Evolutionary conservation across 495 filamentous ascomycete species (phyloP).

Genomic region (Talaromyces proteolyticus): DNA sequence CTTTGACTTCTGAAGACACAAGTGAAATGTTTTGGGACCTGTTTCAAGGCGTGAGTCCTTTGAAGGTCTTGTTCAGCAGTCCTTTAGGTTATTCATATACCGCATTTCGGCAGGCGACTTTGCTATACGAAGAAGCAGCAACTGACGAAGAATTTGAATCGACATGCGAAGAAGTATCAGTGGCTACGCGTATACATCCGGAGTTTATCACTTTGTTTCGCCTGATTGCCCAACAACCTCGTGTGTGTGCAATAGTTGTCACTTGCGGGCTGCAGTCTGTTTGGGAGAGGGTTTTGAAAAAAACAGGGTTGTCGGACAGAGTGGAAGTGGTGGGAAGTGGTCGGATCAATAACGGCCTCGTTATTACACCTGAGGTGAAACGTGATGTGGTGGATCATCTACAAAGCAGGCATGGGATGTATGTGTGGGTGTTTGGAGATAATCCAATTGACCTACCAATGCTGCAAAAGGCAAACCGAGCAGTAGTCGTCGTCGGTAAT

Average conservation of each 20-base stretch:
- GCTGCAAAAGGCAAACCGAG: constrained; percentile 47
- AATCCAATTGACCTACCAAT: constrained; percentile 56
- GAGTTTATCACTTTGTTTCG: constrained; percentile 44
- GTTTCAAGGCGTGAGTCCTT: constrained; percentile 13
- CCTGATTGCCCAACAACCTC: constrained; percentile 17
- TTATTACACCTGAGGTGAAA: constrained; percentile 52
- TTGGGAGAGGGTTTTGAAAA: constrained; percentile 52
- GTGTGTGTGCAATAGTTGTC: constrained; percentile 48
- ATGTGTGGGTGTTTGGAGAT: constrained; percentile 59
- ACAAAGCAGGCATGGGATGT: constrained; percentile 18
- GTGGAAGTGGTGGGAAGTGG: constrained; percentile 54
- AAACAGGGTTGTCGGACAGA: constrained; percentile 31
- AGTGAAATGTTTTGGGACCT: constrained; percentile 47
- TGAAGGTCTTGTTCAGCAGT: constrained; percentile 46
- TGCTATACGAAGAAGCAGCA: constrained; percentile 48
- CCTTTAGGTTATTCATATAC: constrained; percentile 46
- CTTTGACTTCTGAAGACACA: constrained; percentile 48
- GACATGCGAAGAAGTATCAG: constrained; percentile 42
- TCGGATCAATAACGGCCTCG: constrained; percentile 38
- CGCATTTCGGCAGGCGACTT: constrained; percentile 50
- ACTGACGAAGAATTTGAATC: constrained; percentile 38
- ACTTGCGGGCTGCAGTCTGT: constrained; percentile 51
- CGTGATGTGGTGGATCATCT: constrained; percentile 38
- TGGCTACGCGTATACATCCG: constrained; percentile 36
- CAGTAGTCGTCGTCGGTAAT: constrained; percentile 53